Conservation (phyloP, 176 grass and related monocot species). For the Carex kokanica region DNA sequence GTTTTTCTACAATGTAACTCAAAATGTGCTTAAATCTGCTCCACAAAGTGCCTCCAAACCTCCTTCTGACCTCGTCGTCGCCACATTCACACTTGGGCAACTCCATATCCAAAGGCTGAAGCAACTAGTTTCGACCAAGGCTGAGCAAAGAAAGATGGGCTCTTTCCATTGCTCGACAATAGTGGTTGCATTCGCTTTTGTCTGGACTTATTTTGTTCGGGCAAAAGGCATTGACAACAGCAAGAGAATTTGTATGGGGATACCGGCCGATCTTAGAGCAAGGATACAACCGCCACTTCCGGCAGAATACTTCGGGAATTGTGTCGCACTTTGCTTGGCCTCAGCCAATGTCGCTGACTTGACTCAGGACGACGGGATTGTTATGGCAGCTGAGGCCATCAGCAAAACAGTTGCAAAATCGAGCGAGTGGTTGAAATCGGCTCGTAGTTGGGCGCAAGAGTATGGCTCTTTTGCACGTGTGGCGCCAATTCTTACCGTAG, state of each 20-base stretch:
- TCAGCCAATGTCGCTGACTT: slow-evolving; percentile 12
- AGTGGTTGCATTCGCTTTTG: slow-evolving; percentile 23
- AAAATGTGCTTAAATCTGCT: neutral
- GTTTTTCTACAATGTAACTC: too few species aligned
- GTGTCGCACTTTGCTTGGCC: neutral
- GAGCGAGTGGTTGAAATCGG: neutral
- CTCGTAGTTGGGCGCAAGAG: neutral
- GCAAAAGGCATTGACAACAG: neutral
- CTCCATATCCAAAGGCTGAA: slow-evolving; percentile 26
- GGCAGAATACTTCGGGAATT: slow-evolving; percentile 46
- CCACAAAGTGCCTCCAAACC: too few species aligned
- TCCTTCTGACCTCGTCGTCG: neutral
- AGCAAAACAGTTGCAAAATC: slow-evolving; percentile 3
- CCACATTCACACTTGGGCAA: slow-evolving; percentile 25
- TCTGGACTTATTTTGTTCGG: slow-evolving; percentile 36
- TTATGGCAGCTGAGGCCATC: slow-evolving; percentile 7
- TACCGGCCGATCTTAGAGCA: slow-evolving; percentile 34
- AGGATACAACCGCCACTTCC: slow-evolving; percentile 30
- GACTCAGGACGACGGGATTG: neutral
- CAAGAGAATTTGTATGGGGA: neutral
- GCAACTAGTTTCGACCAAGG: neutral
- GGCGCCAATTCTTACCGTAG: neutral
- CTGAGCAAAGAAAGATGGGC: neutral
- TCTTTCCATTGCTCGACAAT: slow-evolving; percentile 9
- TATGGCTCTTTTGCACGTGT: neutral